Conservation (phyloP, 495 filamentous ascomycete species). For the Penicillium cosmopolitanum region DNA sequence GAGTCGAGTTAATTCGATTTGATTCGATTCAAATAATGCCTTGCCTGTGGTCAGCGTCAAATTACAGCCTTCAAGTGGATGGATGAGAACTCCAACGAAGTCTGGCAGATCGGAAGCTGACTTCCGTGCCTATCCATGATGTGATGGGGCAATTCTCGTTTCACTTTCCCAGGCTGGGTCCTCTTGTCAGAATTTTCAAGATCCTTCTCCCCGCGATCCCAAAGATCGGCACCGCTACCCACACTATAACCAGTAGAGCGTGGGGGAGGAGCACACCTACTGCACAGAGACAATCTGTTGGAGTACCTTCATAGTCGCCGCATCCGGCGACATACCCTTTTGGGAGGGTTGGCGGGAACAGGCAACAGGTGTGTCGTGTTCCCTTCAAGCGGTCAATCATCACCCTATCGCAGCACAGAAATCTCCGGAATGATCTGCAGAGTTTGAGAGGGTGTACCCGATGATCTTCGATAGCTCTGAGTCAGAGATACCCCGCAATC, state of each 20-base stretch:
- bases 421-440: slow-evolving; percentile 12
- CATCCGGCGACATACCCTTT: not conserved
- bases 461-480: slow-evolving; percentile 10
- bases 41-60: slow-evolving; percentile 4
- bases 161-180: slow-evolving; percentile 9
- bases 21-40: not conserved
- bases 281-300: not conserved
- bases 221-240: slow-evolving; percentile 5
- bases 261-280: slow-evolving; percentile 14
- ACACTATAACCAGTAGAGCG: slow-evolving; percentile 19
- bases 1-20: not conserved
- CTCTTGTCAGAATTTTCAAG: slow-evolving; percentile 4
- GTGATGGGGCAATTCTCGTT: slow-evolving; percentile 11
- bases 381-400: not conserved
- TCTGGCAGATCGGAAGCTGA: slow-evolving; percentile 5
- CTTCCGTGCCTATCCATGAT: slow-evolving; percentile 5
- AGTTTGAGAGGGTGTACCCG: slow-evolving; percentile 15
- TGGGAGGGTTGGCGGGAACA: not conserved
- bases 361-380: not conserved
- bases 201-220: slow-evolving; percentile 15
- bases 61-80: not conserved
- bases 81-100: not conserved
- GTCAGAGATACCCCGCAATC: slow-evolving; percentile 15
- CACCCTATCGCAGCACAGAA: slow-evolving; percentile 4
- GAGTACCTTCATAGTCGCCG: not conserved